Base-by-base conservation (phyloP, 1,284 basidiomycete species). In the Calocybe gambosa region DNA sequence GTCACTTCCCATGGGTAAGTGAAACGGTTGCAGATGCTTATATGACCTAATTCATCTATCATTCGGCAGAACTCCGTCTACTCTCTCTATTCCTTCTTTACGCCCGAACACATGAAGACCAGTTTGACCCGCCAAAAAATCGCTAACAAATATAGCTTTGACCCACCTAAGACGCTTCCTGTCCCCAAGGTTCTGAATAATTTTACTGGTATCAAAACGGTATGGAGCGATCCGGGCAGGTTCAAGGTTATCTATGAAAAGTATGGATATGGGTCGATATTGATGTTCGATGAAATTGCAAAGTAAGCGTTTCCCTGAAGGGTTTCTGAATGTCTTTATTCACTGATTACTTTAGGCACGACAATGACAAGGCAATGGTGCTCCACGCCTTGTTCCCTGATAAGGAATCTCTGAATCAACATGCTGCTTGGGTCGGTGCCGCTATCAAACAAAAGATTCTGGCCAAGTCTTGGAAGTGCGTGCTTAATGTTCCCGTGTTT, bases 51-150 rank as follows among this genome's bases (percentile, higher is more conserved):
- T 16, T 18, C 18, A 21, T 19, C 18, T 13, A 2, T 37, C 41
- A n/a, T 47, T 23, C 13, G 6, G 10, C 42, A 69, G 69, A 68
- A 71, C 51, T 69, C 65, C 5, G 60, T 64, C 13, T 70, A 70
- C 46, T 58, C 62, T 0, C 63, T 73, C 15, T 79, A 74, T 67
- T 77, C 80, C 0, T 79, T 82, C 69, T 73, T 77, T 58, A 73
- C 71, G 16, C 65, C 79, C 49, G 41, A 56, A 38, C 59, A 71
- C 51, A 74, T 75, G 75, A 58, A 68, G 45, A 56, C 64, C 5
- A 67, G 62, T 35, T 59, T 76, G 37, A 68, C 62, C 0, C 62
- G 61, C 23, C 71, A 70, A 49, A 67, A 66, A 0, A 59, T 69
- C 5, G 60, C 60, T 3, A 60, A 62, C 23, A 62, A 68, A 35